These are phyloP conservation scores for Psilocybe mexicana DNA, from an alignment of 1,284 basidiomycete species.

Conservation along the genomic window DNA sequence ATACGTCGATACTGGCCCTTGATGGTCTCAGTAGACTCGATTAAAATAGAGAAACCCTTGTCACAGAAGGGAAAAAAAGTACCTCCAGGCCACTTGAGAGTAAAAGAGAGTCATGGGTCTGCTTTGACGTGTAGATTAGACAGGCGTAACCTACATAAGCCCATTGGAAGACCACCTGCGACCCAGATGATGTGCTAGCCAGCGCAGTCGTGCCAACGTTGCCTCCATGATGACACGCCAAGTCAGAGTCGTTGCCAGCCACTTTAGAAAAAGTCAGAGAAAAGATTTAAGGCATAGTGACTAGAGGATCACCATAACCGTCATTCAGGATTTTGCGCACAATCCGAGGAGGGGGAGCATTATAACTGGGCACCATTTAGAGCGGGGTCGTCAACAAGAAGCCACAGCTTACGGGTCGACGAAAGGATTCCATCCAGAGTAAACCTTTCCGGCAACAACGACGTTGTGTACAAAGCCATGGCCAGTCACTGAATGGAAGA, in stretches of 20 bases:
- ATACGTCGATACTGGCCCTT: conserved; percentile 42
- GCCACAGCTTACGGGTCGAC: conserved; percentile 33
- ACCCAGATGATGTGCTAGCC: conserved; percentile 33
- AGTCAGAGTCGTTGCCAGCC: conserved; percentile 29
- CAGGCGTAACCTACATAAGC: conserved; percentile 29
- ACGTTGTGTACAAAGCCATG: conserved; percentile 39
- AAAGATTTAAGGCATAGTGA: not conserved
- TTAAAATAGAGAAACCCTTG: not conserved
- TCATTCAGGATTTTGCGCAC: conserved; percentile 37
- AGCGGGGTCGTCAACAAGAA: conserved; percentile 1
- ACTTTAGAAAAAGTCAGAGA: conserved; percentile 22
- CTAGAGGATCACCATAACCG: conserved; percentile 30
- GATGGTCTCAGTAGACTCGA: conserved; percentile 32
- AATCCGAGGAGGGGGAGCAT: conserved; percentile 27
- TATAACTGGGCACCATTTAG: conserved; percentile 26
- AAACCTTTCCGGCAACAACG: conserved; percentile 29
- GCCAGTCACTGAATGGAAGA: conserved; percentile 21
- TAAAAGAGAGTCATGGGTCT: not conserved
- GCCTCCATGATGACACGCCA: conserved; percentile 37
- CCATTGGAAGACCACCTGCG: conserved; percentile 38
- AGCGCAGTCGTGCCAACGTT: conserved; percentile 31
- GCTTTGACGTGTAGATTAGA: conserved; percentile 15
- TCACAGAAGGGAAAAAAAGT: conserved; percentile 5
- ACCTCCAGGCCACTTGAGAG: conserved; percentile 40
- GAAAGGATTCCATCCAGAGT: conserved; percentile 40